These are phyloP conservation scores for Solanum hybrid DNA, from an alignment of 305 asterid species.

Conservation along the genomic window DNA sequence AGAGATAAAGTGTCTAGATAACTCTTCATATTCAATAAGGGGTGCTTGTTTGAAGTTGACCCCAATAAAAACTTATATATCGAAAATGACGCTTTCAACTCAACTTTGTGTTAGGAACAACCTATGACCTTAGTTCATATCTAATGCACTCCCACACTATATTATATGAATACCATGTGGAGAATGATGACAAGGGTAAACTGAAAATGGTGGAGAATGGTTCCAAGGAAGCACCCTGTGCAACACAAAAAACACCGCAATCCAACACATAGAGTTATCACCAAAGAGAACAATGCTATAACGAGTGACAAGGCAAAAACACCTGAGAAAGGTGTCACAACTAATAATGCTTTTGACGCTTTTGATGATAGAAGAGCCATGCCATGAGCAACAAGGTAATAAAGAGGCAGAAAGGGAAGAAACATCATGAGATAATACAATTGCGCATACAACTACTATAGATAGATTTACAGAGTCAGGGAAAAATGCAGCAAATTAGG, in stretches of 20 bases:
- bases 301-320: background rate
- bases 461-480: no score
- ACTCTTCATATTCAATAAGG: background rate
- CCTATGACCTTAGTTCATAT: background rate
- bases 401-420: no score
- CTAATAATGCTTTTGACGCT: background rate
- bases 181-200: background rate
- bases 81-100: background rate
- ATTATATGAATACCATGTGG: background rate
- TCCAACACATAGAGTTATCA: background rate
- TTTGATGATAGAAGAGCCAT: background rate
- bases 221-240: background rate
- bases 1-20: background rate
- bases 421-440: no score
- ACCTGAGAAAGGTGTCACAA: background rate
- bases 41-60: background rate
- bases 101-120: background rate
- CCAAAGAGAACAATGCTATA: background rate
- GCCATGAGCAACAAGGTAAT: background rate
- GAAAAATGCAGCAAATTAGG: background rate
- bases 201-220: background rate
- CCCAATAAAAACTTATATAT: background rate
- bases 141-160: background rate
- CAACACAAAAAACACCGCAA: background rate
- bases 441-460: no score